phyloP scores from a whole-genome alignment of 2,329 filamentous ascomycete genomes.

The Trichophyton benhamiae region DNA sequence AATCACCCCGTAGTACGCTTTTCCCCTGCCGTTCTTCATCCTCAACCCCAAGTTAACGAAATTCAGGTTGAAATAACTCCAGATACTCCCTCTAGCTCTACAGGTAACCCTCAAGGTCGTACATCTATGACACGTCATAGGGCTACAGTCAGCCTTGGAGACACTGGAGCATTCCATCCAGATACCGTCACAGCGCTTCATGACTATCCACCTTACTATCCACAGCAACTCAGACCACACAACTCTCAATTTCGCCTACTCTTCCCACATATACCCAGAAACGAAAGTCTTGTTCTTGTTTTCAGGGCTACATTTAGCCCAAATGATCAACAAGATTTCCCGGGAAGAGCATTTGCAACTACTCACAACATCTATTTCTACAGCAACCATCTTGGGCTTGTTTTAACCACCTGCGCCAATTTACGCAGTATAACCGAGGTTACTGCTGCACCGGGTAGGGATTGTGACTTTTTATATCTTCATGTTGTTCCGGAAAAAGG shows the following conservation, averaged over 20 bases:
- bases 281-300: constrained; percentile 78
- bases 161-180: constrained; percentile 26
- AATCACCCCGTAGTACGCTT: constrained; percentile 10
- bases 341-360: constrained; percentile 78
- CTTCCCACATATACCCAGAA: constrained; percentile 65
- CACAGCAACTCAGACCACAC: constrained; percentile 67
- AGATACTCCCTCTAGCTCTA: not conserved
- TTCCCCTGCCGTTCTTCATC: not conserved
- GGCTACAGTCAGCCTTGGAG: constrained; percentile 44
- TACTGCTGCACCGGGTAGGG: constrained; percentile 74
- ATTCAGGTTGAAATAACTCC: constrained; percentile 8
- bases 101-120: constrained; percentile 16
- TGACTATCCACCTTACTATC: constrained; percentile 64
- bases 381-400: constrained; percentile 82
- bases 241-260: constrained; percentile 87
- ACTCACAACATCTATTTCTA: constrained; percentile 87
- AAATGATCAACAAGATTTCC: constrained; percentile 63
- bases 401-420: constrained; percentile 66
- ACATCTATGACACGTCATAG: constrained; percentile 34
- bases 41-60: not conserved
- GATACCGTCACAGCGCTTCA: constrained; percentile 26
- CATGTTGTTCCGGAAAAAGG: constrained; percentile 57
- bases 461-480: constrained; percentile 85
- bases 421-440: constrained; percentile 74
- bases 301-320: constrained; percentile 85